A percentile compares a stretch with the other conserved stretches of the same genome.
Evolutionary conservation across 176 grass and related monocot species (phyloP).

Genomic region (Triticum timopheevii): DNA sequence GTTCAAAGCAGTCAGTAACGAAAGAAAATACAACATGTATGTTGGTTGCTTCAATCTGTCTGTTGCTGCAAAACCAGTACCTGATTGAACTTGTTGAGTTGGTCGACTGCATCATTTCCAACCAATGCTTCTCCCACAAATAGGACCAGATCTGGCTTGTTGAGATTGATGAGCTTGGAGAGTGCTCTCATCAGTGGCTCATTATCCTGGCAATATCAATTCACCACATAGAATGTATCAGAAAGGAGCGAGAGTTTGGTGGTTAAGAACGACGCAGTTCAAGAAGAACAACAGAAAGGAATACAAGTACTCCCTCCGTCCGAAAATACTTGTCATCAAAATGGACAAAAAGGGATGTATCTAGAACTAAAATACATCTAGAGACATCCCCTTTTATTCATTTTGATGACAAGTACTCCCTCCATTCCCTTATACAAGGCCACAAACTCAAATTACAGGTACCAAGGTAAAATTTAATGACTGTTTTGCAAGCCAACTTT

Average conservation of each 20-base stretch:
- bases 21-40: neutral
- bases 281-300: neutral
- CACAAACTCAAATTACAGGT: no score
- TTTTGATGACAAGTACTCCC: no score
- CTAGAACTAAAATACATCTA: no score
- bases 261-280: neutral
- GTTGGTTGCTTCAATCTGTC: neutral
- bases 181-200: constrained; percentile 98
- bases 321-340: no score
- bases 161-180: constrained; percentile 94
- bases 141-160: constrained; percentile 82
- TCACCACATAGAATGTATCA: constrained; percentile 4
- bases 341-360: no score
- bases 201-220: constrained; percentile 63
- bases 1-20: neutral
- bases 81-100: constrained; percentile 90
- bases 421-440: no score
- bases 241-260: neutral
- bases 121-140: constrained; percentile 96
- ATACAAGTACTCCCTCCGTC: no score
- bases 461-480: no score
- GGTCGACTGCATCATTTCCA: constrained; percentile 96
- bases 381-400: no score
- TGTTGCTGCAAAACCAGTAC: constrained; percentile 21
- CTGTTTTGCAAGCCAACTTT: no score